Evolutionary conservation across 176 grass and related monocot species (phyloP).

Genomic region (Cocos nucifera): DNA sequence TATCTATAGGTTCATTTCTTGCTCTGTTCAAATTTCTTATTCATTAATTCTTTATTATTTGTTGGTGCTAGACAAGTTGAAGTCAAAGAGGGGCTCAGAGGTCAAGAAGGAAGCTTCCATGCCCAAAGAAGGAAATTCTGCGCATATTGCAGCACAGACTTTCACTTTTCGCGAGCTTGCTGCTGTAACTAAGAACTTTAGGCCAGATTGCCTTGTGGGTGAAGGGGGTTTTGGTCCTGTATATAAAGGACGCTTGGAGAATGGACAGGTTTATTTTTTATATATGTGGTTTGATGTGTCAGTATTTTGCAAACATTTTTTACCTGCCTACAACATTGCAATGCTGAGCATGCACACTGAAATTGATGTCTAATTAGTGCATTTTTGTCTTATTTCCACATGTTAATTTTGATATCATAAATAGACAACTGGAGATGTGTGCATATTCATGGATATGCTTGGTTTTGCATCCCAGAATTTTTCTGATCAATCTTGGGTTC

Average conservation of each 20-base stretch:
- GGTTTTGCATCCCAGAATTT: too few relatives aligned
- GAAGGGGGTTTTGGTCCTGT: constrained; percentile 80
- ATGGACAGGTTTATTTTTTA: constrained; percentile 47
- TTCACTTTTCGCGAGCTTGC: constrained; percentile 91
- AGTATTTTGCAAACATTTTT: constrained; percentile 6
- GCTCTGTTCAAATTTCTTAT: not conserved
- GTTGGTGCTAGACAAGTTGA: constrained; percentile 49
- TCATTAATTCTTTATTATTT: constrained; percentile 12
- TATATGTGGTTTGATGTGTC: not conserved
- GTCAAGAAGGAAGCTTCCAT: constrained; percentile 49
- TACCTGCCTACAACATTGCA: too few relatives aligned
- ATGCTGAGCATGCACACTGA: too few relatives aligned
- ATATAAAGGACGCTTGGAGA: constrained; percentile 72
- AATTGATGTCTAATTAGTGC: too few relatives aligned
- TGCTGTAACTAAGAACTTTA: constrained; percentile 74
- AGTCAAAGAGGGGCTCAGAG: constrained; percentile 33
- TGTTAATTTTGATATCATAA: too few relatives aligned
- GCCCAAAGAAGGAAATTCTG: constrained; percentile 52
- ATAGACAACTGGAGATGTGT: too few relatives aligned
- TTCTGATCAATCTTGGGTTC: too few relatives aligned
- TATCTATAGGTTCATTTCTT: not conserved
- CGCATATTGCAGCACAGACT: constrained; percentile 82
- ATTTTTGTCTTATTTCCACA: too few relatives aligned
- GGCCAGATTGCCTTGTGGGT: constrained; percentile 60
- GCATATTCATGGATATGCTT: too few relatives aligned